Percentiles rank a stretch among this genome's conserved stretches.
These are phyloP conservation scores for Penicillium sp. DNA, from an alignment of 2,329 filamentous ascomycete species.

Conservation along the genomic window DNA sequence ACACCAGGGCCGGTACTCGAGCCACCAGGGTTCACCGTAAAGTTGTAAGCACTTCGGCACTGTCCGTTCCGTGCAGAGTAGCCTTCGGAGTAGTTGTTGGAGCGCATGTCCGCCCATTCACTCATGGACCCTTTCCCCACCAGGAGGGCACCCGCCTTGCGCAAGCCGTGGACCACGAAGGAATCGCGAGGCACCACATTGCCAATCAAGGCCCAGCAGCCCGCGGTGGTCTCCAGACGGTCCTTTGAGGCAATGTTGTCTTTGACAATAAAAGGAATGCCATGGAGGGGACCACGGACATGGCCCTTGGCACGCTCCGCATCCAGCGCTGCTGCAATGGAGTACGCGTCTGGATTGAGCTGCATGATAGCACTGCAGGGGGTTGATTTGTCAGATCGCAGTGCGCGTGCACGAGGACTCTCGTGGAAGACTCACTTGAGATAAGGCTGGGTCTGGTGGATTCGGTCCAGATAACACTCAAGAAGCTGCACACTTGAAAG, in stretches of 20 bases:
- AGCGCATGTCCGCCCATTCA: constrained; percentile 70
- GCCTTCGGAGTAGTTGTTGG: constrained; percentile 61
- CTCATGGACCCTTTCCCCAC: constrained; percentile 65
- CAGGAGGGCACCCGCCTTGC: constrained; percentile 61
- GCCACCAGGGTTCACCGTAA: constrained; percentile 62
- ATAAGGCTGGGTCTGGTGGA: constrained; percentile 58
- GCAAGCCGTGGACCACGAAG: constrained; percentile 55
- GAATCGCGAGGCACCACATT: constrained; percentile 63
- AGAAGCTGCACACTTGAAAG: constrained; percentile 56
- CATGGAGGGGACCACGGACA: constrained; percentile 62
- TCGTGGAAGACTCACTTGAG: constrained; percentile 47
- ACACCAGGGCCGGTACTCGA: constrained; percentile 62
- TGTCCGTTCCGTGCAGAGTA: constrained; percentile 62
- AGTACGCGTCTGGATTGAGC: constrained; percentile 60
- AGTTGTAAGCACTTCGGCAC: constrained; percentile 60
- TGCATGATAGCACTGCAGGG: constrained; percentile 48
- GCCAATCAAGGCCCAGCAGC: constrained; percentile 61
- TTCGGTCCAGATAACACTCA: constrained; percentile 57
- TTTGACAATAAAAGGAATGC: constrained; percentile 70
- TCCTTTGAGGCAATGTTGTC: constrained; percentile 63
- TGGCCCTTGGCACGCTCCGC: constrained; percentile 52
- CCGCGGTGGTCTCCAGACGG: constrained; percentile 67
- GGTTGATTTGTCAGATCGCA: not conserved
- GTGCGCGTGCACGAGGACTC: not conserved
- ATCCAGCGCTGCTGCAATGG: constrained; percentile 58